Base-by-base conservation (phyloP, 2,329 filamentous ascomycete genomes). In the Penicillium sp. region DNA sequence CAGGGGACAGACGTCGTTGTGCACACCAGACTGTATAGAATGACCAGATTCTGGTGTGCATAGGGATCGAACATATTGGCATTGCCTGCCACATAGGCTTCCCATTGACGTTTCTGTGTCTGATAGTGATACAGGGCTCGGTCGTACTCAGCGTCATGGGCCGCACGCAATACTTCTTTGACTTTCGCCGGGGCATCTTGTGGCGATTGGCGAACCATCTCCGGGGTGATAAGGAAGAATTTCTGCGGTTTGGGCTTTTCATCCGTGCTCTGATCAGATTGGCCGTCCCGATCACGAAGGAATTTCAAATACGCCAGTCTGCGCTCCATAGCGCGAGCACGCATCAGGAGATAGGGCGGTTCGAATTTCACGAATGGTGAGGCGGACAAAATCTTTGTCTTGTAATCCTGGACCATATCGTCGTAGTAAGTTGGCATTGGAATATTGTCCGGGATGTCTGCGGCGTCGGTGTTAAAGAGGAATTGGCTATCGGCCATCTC, bases 341-440 rank as follows among this genome's bases (percentile, higher is more conserved):
- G 89, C 79, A 93, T 95, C 31, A 99, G 78, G 19, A 97, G 80
- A 69, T 97, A 95, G 0, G 93, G 93, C 64, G 93, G 89, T 56
- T 88, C 87, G 64, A 97, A 99, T 63, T 89, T 92, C 57, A 99
- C 93, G 65, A 95, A 97, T 0, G 93, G 93, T 0, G 93, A 99
- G 1, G 90, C 89, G 1, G 95, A 99, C 5, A 99, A 75, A 37
- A 99, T 87, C 64, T 92, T 95, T 5, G 90, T 95, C 63, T 95
- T 84, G 63, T 95, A 90, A 62, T 95, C 92, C 49, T 89, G 85
- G 31, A 97, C 90, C 79, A 96, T 89, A 65, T 95, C 89, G 65
- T 91, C 91, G 66, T 97, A 97, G 64, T 91, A 95, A 0, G 88
- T 95, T 3, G 92, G 89, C 76, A 89, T 88, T 1, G 89, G 88